Conservation (phyloP, 140 eudicot species). For the Ambrosia hybrid region DNA sequence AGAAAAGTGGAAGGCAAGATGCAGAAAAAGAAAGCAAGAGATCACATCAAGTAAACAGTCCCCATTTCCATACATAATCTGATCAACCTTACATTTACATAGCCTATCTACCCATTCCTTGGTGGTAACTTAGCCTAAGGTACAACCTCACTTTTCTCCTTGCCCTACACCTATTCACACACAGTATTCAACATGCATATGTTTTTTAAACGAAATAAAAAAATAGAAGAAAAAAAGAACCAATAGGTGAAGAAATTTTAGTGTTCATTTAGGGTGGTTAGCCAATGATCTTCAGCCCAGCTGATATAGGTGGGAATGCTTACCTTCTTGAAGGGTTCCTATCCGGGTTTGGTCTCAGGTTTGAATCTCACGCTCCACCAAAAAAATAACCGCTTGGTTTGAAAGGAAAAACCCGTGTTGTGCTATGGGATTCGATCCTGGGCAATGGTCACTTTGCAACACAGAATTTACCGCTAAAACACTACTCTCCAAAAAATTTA, state of each 20-base stretch:
- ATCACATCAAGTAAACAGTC: conserved; percentile 33
- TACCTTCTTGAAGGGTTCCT: too few species aligned
- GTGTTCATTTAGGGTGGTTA: not conserved
- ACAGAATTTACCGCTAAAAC: too few species aligned
- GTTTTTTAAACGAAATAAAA: too few species aligned
- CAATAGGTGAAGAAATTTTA: not conserved
- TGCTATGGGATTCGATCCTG: too few species aligned
- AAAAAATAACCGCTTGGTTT: too few species aligned
- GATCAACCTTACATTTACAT: conserved; percentile 30
- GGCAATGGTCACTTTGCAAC: too few species aligned
- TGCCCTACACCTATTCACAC: conserved; percentile 1
- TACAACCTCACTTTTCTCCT: conserved; percentile 23
- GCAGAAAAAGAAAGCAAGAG: conserved; percentile 25
- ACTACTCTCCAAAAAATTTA: too few species aligned
- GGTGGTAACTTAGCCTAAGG: conserved; percentile 15
- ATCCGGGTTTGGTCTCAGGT: too few species aligned
- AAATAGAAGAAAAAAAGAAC: not conserved
- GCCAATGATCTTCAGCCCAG: too few species aligned
- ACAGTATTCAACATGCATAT: not conserved
- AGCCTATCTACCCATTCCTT: conserved; percentile 2
- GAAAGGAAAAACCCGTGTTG: too few species aligned
- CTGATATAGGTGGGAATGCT: too few species aligned
- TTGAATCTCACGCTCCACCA: too few species aligned
- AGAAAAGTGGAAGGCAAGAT: conserved; percentile 16
- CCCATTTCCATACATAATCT: conserved; percentile 20